phyloP scores from a whole-genome alignment of 192 early-diverging fungal species.

The Backusella circina region DNA sequence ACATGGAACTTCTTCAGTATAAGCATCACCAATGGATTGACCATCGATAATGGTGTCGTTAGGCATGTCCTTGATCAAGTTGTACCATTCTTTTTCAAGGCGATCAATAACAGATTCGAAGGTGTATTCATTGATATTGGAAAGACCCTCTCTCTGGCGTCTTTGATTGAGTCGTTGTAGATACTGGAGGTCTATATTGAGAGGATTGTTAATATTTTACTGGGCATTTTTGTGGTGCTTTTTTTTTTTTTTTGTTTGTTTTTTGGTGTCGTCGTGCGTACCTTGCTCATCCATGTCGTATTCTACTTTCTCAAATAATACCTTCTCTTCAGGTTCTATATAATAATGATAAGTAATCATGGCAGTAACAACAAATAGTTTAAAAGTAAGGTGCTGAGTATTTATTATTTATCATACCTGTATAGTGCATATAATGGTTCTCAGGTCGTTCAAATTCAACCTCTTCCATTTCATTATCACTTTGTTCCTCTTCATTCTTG shows the following conservation, averaged over 20 bases:
- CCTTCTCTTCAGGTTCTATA: conserved; percentile 53
- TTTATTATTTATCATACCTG: conserved; percentile 40
- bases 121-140: conserved; percentile 47
- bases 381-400: too few species aligned
- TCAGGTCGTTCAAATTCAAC: conserved; percentile 45
- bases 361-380: too few species aligned
- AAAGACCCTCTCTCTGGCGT: conserved; percentile 46
- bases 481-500: background rate
- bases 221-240: background rate
- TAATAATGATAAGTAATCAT: background rate
- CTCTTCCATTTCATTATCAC: background rate
- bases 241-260: background rate
- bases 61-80: conserved; percentile 54
- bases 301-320: conserved; percentile 68
- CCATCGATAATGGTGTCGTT: conserved; percentile 57
- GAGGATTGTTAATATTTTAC: too few species aligned
- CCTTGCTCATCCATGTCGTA: conserved; percentile 99
- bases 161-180: conserved; percentile 64
- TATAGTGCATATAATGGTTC: conserved; percentile 68
- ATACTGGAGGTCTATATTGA: conserved; percentile 65
- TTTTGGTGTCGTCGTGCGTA: conserved; percentile 27
- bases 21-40: conserved; percentile 53
- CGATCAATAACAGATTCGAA: conserved; percentile 89
- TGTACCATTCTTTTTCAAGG: conserved; percentile 97
- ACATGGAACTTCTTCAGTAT: conserved; percentile 64